Conservation (phyloP, 208 protist genomes). For the Leishmania aethiopica region DNA sequence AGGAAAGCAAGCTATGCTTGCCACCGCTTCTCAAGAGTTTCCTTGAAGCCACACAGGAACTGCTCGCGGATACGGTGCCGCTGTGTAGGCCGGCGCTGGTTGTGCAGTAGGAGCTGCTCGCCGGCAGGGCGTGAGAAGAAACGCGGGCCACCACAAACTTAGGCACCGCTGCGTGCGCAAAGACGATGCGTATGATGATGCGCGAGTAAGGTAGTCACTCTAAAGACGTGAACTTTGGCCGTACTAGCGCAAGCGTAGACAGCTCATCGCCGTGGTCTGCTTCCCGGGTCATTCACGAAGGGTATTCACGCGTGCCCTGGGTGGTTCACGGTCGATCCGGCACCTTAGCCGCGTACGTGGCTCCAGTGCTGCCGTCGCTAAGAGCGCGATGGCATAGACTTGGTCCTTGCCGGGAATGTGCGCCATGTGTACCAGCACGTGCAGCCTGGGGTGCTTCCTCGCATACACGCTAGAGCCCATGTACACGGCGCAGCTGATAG, state of each 20-base stretch:
- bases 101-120: constrained; percentile 30
- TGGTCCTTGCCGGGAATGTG: constrained; percentile 48
- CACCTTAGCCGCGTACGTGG: constrained; percentile 58
- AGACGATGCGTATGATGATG: neutral
- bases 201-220: neutral
- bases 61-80: neutral
- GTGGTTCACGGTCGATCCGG: constrained; percentile 55
- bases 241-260: neutral
- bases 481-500: constrained; percentile 71
- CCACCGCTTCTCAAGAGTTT: neutral
- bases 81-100: neutral
- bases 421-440: constrained; percentile 46
- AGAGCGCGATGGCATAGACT: constrained; percentile 35
- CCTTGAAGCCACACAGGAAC: neutral
- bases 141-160: constrained; percentile 38
- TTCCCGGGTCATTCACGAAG: neutral
- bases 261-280: neutral
- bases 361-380: constrained; percentile 48
- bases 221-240: neutral
- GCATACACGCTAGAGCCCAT: constrained; percentile 79
- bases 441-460: neutral
- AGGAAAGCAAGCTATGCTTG: neutral
- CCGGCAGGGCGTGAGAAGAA: constrained; percentile 58
- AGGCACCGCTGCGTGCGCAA: neutral
- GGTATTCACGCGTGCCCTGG: constrained; percentile 41